Conservation (phyloP, 1,284 basidiomycete genomes). For the Ustilago nuda region DNA sequence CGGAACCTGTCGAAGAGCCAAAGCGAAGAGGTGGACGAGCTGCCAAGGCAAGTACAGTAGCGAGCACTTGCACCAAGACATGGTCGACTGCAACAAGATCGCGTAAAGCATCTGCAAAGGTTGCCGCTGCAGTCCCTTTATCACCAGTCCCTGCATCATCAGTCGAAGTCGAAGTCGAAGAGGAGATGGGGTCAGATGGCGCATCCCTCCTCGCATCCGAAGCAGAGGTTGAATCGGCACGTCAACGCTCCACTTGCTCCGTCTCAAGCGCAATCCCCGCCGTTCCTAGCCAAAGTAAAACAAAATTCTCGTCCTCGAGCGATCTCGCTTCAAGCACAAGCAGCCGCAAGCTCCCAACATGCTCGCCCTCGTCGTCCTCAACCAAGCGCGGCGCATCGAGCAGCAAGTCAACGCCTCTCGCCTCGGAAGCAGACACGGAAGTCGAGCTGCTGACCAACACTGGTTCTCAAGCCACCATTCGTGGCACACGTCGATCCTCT, state of each 20-base stretch:
- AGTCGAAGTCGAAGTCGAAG: slow-evolving; percentile 2
- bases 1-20: too few species aligned
- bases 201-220: slow-evolving; percentile 20
- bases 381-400: slow-evolving; percentile 12
- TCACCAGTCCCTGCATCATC: not conserved
- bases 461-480: slow-evolving; percentile 37
- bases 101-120: slow-evolving; percentile 25
- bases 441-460: slow-evolving; percentile 14
- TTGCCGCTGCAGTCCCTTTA: not conserved
- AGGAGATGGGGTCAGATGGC: not conserved
- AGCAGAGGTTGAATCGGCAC: slow-evolving; percentile 15
- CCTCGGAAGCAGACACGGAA: slow-evolving; percentile 10
- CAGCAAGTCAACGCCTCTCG: slow-evolving; percentile 7
- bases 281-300: slow-evolving; percentile 4
- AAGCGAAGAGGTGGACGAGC: slow-evolving; percentile 1
- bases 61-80: slow-evolving; percentile 9
- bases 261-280: slow-evolving; percentile 14
- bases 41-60: slow-evolving; percentile 17
- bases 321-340: not conserved
- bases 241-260: slow-evolving; percentile 16
- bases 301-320: not conserved
- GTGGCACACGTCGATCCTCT: slow-evolving; percentile 21
- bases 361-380: not conserved
- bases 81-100: slow-evolving; percentile 16
- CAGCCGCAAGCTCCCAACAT: slow-evolving; percentile 13